Percentiles rank a stretch among this genome's conserved stretches.
Evolutionary conservation across 2,329 filamentous ascomycete species (phyloP).

Genomic region (Polytolypa hystricis): DNA sequence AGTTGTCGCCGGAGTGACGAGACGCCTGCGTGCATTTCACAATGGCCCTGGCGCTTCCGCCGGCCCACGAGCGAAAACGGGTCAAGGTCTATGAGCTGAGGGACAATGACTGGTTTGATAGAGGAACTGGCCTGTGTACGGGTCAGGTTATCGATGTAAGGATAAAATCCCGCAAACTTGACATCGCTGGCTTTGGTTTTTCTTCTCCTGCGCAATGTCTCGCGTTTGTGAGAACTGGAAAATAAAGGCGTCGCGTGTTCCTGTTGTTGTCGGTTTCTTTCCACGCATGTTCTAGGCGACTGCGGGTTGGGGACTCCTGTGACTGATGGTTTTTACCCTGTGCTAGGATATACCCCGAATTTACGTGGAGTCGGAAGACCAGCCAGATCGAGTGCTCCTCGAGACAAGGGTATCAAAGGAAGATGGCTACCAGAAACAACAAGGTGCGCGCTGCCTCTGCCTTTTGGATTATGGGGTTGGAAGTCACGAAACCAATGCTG

Average conservation of each 20-base stretch:
- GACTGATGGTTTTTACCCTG: background rate
- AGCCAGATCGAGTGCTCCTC: conserved; percentile 69
- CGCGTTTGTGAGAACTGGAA: no score
- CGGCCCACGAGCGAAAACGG: conserved; percentile 45
- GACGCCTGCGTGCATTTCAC: conserved; percentile 23
- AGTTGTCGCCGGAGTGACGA: conserved; percentile 29
- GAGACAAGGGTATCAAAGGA: conserved; percentile 87
- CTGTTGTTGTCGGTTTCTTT: no score
- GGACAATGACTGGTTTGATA: conserved; percentile 98
- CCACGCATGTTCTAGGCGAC: no score
- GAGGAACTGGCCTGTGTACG: conserved; percentile 90
- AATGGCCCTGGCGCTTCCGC: conserved; percentile 39
- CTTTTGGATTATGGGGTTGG: conserved; percentile 15
- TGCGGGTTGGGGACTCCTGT: no score
- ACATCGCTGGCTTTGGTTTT: conserved; percentile 4
- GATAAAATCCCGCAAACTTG: no score
- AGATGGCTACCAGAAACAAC: conserved; percentile 96
- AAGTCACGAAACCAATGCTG: conserved; percentile 11
- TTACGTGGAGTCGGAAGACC: conserved; percentile 85
- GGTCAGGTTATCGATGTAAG: conserved; percentile 64
- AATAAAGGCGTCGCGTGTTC: no score
- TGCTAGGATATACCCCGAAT: conserved; percentile 72
- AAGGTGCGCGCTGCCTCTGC: conserved; percentile 50
- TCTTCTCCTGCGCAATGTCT: conserved; percentile 1
- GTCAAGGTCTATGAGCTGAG: conserved; percentile 99